Percentiles rank a stretch among this genome's conserved stretches.
Evolutionary conservation across 805 yeast genomes (phyloP).

Genomic region (Suhomyces tanzawaensis): DNA sequence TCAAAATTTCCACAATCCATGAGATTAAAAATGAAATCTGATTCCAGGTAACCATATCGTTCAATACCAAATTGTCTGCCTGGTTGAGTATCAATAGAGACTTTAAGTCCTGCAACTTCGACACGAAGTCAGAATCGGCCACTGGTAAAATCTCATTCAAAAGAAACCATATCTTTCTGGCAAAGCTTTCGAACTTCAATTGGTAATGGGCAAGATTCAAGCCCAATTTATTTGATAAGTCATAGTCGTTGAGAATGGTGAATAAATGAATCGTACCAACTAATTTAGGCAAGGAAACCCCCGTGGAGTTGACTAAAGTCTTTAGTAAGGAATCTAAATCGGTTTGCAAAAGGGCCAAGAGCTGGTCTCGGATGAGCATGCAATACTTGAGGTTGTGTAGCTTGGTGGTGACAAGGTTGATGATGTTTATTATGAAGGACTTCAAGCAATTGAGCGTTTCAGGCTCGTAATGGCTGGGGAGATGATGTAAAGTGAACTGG

Average conservation of each 20-base stretch:
- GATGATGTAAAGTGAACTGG: conserved; percentile 24
- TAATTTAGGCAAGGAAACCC: conserved; percentile 1
- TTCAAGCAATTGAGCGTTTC: conserved; percentile 23
- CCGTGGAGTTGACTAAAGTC: conserved; percentile 4
- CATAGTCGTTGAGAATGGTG: conserved; percentile 37
- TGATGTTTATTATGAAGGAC: conserved; percentile 31
- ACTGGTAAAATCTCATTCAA: conserved; percentile 9
- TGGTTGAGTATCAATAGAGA: conserved; percentile 31
- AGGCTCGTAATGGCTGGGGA: conserved; percentile 15
- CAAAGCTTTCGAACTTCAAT: conserved; percentile 29
- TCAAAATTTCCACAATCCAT: conserved; percentile 25
- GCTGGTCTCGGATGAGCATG: conserved; percentile 16
- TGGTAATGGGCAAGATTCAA: conserved; percentile 19
- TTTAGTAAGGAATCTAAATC: conserved; percentile 15
- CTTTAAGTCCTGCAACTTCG: conserved; percentile 18
- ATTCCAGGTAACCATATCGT: conserved; percentile 24
- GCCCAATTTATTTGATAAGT: conserved; percentile 27
- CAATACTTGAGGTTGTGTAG: conserved; percentile 28
- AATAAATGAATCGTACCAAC: conserved; percentile 28
- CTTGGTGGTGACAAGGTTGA: conserved; percentile 29
- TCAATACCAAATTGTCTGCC: conserved; percentile 26
- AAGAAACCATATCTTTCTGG: conserved; percentile 33
- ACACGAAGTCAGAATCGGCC: conserved; percentile 2
- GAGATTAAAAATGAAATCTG: conserved; percentile 23
- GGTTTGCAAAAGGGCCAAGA: conserved; percentile 18